Evolutionary conservation across 768 basidiomycete genomes (phyloP).

Genomic region (Lactifluus hygrophoroides): DNA sequence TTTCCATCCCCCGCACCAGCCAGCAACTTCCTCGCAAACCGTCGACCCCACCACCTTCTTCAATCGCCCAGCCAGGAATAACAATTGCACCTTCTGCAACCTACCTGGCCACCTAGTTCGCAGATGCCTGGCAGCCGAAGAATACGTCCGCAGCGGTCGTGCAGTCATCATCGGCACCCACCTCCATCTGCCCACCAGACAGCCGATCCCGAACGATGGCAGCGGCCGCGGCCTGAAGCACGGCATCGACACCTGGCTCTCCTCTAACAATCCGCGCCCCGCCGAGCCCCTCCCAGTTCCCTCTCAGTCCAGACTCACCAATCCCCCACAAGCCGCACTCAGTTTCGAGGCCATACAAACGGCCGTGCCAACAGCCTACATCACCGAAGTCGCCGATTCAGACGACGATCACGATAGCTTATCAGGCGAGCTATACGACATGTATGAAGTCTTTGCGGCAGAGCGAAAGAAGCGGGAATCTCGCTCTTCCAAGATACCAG

Average conservation of each 20-base stretch:
- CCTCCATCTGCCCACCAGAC: background rate
- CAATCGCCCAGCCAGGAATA: background rate
- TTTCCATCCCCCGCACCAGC: too few species aligned
- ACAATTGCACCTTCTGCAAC: background rate
- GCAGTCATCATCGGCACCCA: background rate
- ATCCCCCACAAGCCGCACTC: background rate
- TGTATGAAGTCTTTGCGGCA: slow-evolving; percentile 36
- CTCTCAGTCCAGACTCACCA: background rate
- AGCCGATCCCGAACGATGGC: background rate
- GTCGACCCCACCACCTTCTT: background rate
- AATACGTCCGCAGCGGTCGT: background rate
- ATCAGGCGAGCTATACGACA: slow-evolving; percentile 29
- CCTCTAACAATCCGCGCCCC: background rate
- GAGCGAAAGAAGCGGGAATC: slow-evolving; percentile 33
- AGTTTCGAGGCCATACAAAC: background rate
- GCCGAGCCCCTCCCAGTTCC: background rate
- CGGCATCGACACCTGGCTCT: background rate
- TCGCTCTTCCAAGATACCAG: slow-evolving; percentile 31
- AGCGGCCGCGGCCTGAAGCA: background rate
- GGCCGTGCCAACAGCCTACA: background rate
- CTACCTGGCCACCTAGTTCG: background rate
- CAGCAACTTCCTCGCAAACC: too few species aligned
- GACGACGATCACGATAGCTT: background rate
- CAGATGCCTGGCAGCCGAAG: background rate
- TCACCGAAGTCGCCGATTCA: background rate